Base-by-base conservation (phyloP, 208 protist species). In the Acanthamoeba lenticulata region DNA sequence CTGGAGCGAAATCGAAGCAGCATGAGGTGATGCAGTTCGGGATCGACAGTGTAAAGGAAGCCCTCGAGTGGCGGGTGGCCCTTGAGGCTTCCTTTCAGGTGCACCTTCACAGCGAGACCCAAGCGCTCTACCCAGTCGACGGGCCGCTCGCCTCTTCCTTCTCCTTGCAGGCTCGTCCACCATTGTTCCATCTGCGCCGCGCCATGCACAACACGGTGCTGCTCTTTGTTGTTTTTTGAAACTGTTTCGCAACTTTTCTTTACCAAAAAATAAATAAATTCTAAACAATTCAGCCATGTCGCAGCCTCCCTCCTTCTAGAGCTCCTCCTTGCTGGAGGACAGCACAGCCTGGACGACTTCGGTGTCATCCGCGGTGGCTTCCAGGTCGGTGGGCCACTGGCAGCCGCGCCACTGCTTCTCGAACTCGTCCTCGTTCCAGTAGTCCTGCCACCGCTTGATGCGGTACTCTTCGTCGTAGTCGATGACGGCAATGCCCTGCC, bases 391-490 rank as follows among this genome's bases (percentile, higher is more conserved):
- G 17, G 72, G 72, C 72, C 72, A 83, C 72, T 83, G 72, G 72
- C 72, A 83, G 72, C 72, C 72, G 38, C 7, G 44, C 72, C 72
- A 83, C 72, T 83, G 72, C 19, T n/a, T 9, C 72, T 83, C 72
- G 40, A 83, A 83, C 34, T 83, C 72, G 17, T 44, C 72, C 72
- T 83, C 72, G 72, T 83, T 83, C 72, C 72, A 83, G 72, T 49
- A 83, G 72, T 83, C 72, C 38, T 83, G 72, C 72, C 72, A 83
- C 72, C 72, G 44, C 72, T 83, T 83, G 72, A 83, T 83, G 72
- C 13, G 72, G 72, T 83, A 83, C 27, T 83, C 40, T n/a, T 83
- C 72, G 42, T 83, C 72, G 72, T 83, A 83, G 40, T 83, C 72
- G 38, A 83, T 83, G n/a, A 83, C 72, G 40, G 72, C 34, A 38